Conservation (phyloP, 106 monocot species). For the Allium cepa region DNA sequence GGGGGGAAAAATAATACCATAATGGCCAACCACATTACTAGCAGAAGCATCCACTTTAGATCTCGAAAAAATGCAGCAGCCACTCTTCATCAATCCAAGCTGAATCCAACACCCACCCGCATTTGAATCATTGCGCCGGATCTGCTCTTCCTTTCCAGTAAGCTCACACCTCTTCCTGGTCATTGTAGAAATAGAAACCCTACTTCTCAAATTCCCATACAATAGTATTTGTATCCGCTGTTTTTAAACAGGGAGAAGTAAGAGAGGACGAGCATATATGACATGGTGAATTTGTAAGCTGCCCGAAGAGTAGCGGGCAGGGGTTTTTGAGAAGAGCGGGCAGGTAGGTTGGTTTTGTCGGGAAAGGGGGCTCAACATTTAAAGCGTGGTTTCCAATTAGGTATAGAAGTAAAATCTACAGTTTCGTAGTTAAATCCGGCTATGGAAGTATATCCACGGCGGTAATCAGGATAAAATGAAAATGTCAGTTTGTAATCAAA, state of each 20-base stretch:
- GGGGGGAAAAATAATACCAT: conserved; percentile 26
- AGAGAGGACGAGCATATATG: too few species aligned
- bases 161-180: not conserved
- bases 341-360: too few species aligned
- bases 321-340: not conserved
- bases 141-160: conserved; percentile 34
- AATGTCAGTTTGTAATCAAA: too few species aligned
- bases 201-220: not conserved
- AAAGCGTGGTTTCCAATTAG: too few species aligned
- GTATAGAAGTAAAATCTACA: too few species aligned
- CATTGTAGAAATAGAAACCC: not conserved
- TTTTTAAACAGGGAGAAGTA: too few species aligned
- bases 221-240: not conserved
- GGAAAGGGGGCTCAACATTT: too few species aligned
- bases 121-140: conserved; percentile 20
- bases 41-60: conserved; percentile 66
- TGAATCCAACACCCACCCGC: conserved; percentile 60
- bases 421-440: too few species aligned
- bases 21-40: conserved; percentile 42
- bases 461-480: too few species aligned
- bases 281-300: not conserved
- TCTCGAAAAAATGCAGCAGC: conserved; percentile 58
- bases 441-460: too few species aligned
- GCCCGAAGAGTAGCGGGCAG: conserved; percentile 6
- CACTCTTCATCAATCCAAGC: conserved; percentile 34